Evolutionary conservation across 2,329 filamentous ascomycete species (phyloP), one percentile per base, ranked within the genome.

Genomic region (Cytospora schulzeri): DNA sequence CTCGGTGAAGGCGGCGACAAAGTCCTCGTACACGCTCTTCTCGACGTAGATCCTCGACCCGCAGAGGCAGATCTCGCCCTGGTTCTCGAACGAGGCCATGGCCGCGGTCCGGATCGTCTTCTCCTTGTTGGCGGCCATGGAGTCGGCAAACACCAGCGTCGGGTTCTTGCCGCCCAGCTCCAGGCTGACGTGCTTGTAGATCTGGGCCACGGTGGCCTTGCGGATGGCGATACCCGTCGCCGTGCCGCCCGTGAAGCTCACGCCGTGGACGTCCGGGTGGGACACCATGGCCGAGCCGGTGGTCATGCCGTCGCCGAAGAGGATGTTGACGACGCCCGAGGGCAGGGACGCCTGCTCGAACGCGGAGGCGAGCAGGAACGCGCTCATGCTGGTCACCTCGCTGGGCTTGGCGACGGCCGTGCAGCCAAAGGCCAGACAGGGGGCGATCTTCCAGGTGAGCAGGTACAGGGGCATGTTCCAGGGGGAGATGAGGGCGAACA

Each of bases 11-110:
- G 67, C 62, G 1, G 56, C 28, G 1, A 74, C 68, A 31, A 75
- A 75, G 0, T 68, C 78, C 24, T 84, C 82, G 62, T 82, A 79
- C 22, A 79, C 75, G 28, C 70, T 71, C 54, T 78, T 78, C 63
- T 85, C 81, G 22, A 86, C 83, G 24, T 85, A 77, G 35, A 86
- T 78, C 31, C 83, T 77, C 4, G 80, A 83, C 2, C 74, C 74
- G 53, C 73, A 74, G 3, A 75, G 70, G 55, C 74, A 76, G 22
- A 76, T 74, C 70, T 76, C 73, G 53, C 74, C 74, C 57, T 75
- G 72, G 57, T 76, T 76, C 53, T 75, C 73, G 54, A 76, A 76
- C 0, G 71, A 70, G 0, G 71, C 72, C 45, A 62, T 69, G 17
- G 71, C 72, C 1, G 72, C 72, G 9, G 70, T 68, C 68, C 87